phyloP scores from a whole-genome alignment of 495 filamentous ascomycete genomes.

The Neurospora sp. region DNA sequence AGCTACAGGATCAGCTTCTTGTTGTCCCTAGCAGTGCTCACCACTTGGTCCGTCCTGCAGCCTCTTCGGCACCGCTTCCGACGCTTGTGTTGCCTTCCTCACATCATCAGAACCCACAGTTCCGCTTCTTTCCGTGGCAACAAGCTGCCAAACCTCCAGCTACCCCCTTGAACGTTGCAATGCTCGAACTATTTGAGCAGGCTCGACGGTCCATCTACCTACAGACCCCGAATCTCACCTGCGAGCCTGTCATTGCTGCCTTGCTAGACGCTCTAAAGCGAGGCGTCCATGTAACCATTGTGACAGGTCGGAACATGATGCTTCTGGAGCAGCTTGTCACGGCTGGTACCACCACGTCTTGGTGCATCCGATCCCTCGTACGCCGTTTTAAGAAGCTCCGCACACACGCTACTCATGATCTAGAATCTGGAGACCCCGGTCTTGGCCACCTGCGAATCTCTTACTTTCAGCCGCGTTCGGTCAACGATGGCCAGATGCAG shows the following conservation, averaged over 20 bases:
- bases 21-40: conserved; percentile 11
- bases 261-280: conserved; percentile 44
- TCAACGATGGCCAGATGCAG: neutral
- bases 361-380: conserved; percentile 45
- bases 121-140: conserved; percentile 37
- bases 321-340: conserved; percentile 62
- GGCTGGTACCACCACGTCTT: conserved; percentile 53
- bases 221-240: conserved; percentile 65
- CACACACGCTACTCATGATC: neutral
- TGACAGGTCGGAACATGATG: conserved; percentile 61
- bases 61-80: conserved; percentile 9
- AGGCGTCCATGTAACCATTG: conserved; percentile 50
- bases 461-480: conserved; percentile 32
- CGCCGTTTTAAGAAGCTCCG: conserved; percentile 29
- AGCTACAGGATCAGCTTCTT: neutral
- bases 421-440: conserved; percentile 22
- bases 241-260: conserved; percentile 41
- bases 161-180: conserved; percentile 58
- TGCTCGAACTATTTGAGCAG: conserved; percentile 42
- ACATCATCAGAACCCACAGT: conserved; percentile 52
- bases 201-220: conserved; percentile 48
- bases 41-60: neutral
- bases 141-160: conserved; percentile 33
- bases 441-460: conserved; percentile 35
- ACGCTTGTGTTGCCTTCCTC: conserved; percentile 60